These are phyloP conservation scores for Daldinia sp. DNA, from an alignment of 2,329 filamentous ascomycete genomes.

Conservation along the genomic window DNA sequence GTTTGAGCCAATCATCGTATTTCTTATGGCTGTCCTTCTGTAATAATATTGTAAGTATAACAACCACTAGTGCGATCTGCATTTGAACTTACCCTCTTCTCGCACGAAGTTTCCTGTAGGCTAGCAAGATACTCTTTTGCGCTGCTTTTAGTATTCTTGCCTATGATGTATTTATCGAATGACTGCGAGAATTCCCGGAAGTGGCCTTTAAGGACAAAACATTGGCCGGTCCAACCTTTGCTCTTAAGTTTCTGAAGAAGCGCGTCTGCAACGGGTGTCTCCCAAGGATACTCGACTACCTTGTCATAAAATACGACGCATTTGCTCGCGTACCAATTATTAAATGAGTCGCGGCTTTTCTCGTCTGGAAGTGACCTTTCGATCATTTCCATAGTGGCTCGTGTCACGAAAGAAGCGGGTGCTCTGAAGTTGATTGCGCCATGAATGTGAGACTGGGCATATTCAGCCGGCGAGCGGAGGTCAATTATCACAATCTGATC, in stretches of 20 bases:
- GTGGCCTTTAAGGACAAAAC: slow-evolving; percentile 67
- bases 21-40: slow-evolving; percentile 52
- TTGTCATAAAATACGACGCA: slow-evolving; percentile 67
- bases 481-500: slow-evolving; percentile 64
- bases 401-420: slow-evolving; percentile 62
- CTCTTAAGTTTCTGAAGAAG: slow-evolving; percentile 60
- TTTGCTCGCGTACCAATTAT: slow-evolving; percentile 60
- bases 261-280: slow-evolving; percentile 62
- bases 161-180: slow-evolving; percentile 64
- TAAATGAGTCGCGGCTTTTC: slow-evolving; percentile 60
- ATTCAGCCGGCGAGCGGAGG: slow-evolving; percentile 61
- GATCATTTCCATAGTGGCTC: slow-evolving; percentile 63
- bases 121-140: slow-evolving; percentile 57
- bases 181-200: slow-evolving; percentile 67
- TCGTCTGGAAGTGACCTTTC: slow-evolving; percentile 64
- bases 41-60: slow-evolving; percentile 15
- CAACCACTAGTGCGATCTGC: not conserved
- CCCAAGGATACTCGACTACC: slow-evolving; percentile 62
- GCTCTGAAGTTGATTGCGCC: slow-evolving; percentile 65
- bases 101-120: slow-evolving; percentile 52
- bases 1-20: slow-evolving; percentile 61
- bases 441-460: slow-evolving; percentile 64
- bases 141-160: slow-evolving; percentile 57
- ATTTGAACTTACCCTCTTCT: slow-evolving; percentile 51
- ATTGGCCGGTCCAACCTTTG: slow-evolving; percentile 63